phyloP scores from a whole-genome alignment of 495 filamentous ascomycete species.

The Penicillium paxilli region DNA sequence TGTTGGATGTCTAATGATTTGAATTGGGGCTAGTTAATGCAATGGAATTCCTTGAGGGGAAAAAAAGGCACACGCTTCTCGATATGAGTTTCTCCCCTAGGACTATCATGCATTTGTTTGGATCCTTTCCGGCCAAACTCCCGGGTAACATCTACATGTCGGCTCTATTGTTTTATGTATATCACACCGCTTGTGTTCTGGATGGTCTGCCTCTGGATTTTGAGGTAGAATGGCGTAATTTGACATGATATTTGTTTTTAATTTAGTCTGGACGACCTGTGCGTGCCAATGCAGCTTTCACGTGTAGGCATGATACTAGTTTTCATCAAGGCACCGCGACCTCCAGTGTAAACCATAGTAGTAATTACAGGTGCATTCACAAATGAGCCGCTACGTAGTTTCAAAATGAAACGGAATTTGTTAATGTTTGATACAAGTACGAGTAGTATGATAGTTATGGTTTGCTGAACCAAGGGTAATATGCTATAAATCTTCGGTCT shows the following conservation, averaged over 20 bases:
- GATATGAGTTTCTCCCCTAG: not conserved
- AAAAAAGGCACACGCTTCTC: not conserved
- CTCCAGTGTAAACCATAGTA: too few relatives aligned
- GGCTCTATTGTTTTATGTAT: not conserved
- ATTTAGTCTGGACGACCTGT: too few relatives aligned
- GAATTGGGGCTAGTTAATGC: constrained; percentile 8
- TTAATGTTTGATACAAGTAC: too few relatives aligned
- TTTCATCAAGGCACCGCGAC: too few relatives aligned
- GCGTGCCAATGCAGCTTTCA: not conserved
- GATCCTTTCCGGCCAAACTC: not conserved
- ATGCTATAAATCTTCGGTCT: constrained; percentile 11
- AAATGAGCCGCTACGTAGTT: too few relatives aligned
- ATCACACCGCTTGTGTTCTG: not conserved
- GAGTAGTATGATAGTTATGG: too few relatives aligned
- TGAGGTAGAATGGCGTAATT: not conserved
- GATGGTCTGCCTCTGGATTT: not conserved
- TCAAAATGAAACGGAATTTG: too few relatives aligned
- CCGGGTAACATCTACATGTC: not conserved
- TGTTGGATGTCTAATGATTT: constrained; percentile 24
- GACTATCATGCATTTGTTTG: not conserved
- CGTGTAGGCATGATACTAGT: too few relatives aligned
- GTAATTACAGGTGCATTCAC: too few relatives aligned
- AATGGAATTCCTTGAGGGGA: not conserved
- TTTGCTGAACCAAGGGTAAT: too few relatives aligned
- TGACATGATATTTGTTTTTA: not conserved